Conservation (phyloP, 805 yeast genomes). For the Lipomyces spencermartinsiae region DNA sequence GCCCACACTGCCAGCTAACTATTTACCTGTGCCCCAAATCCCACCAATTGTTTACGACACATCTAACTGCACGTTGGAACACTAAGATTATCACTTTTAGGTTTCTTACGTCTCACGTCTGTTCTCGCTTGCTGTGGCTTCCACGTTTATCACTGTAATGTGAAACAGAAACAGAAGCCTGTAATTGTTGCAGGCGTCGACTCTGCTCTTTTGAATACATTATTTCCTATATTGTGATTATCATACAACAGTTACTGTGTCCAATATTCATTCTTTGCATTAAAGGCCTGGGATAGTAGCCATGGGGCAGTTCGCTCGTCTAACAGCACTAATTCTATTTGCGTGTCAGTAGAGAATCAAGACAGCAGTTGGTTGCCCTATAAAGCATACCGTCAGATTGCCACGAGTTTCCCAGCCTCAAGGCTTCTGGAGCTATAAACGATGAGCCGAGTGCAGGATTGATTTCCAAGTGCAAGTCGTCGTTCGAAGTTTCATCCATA, state of each 20-base stretch:
- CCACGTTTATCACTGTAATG: neutral
- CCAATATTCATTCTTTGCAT: neutral
- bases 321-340: neutral
- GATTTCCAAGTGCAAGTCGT: neutral
- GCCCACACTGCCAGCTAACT: neutral
- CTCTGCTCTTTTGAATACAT: neutral
- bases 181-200: neutral
- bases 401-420: neutral
- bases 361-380: neutral
- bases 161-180: neutral
- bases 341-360: neutral
- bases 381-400: neutral
- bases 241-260: neutral
- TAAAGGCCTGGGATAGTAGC: neutral
- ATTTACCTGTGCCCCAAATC: neutral
- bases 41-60: neutral
- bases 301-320: neutral
- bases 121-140: neutral
- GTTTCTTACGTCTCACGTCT: neutral
- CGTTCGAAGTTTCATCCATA: neutral
- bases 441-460: neutral
- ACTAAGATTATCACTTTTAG: neutral
- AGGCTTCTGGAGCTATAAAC: neutral
- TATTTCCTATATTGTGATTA: too few species aligned
- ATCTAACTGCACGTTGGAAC: neutral